A percentile compares a stretch with the other conserved stretches of the same genome.
These are phyloP conservation scores for Terana coerulea DNA, from an alignment of 768 basidiomycete genomes.

Conservation along the genomic window DNA sequence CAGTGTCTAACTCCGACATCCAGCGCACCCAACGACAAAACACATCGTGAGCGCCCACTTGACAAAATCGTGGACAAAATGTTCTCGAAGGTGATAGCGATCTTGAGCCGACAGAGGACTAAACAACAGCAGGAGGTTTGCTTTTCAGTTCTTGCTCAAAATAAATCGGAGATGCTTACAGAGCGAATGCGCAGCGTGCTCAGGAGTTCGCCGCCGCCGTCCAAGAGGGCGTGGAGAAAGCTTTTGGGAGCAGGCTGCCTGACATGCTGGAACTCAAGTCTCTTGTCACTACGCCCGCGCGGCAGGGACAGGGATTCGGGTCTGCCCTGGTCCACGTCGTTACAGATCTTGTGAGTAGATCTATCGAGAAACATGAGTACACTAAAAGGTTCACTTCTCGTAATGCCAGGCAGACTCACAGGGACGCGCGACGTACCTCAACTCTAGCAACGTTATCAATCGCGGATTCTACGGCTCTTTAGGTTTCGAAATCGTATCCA, in stretches of 20 bases:
- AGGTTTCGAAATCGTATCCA: conserved; percentile 6
- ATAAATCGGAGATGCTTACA: background rate
- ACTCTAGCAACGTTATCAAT: conserved; percentile 12
- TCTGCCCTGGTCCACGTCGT: conserved; percentile 8
- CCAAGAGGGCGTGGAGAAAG: background rate
- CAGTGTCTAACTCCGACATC: no score
- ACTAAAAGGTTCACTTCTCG: background rate
- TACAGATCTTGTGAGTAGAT: background rate
- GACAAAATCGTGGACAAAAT: background rate
- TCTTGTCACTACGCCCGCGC: conserved; percentile 1
- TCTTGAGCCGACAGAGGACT: background rate
- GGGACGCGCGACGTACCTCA: conserved; percentile 3
- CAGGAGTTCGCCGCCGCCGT: background rate
- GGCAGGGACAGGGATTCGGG: conserved; percentile 13
- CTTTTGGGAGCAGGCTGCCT: background rate
- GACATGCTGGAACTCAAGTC: conserved; percentile 1
- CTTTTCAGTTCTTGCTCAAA: background rate
- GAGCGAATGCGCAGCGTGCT: background rate
- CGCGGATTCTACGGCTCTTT: conserved; percentile 9
- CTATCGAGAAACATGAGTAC: background rate
- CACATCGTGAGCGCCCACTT: background rate
- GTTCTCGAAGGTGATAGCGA: no score
- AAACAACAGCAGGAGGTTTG: background rate
- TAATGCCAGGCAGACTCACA: conserved; percentile 8
- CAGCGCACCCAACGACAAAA: background rate